Percentiles rank a stretch among this genome's conserved stretches.
phyloP scores from a whole-genome alignment of 495 filamentous ascomycete genomes.

The Penicillium argentinense region DNA sequence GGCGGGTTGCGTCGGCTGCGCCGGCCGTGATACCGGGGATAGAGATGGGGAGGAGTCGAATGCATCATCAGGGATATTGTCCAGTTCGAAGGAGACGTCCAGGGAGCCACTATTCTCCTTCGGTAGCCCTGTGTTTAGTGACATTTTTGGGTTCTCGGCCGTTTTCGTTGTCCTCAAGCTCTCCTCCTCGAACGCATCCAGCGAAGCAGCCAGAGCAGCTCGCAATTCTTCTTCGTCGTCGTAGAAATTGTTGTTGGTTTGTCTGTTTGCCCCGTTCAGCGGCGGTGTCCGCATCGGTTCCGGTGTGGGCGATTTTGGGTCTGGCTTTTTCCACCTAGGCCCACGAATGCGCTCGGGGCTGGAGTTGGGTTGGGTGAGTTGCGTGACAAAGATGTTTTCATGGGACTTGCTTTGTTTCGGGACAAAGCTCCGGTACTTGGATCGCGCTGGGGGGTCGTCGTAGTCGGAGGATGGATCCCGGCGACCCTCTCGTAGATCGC shows the following conservation, averaged over 20 bases:
- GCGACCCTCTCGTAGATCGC: conserved; percentile 16
- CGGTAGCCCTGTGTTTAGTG: not conserved
- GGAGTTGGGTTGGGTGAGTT: conserved; percentile 50
- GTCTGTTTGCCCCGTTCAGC: not conserved
- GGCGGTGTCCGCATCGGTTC: not conserved
- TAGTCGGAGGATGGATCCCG: conserved; percentile 16
- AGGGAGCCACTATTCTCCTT: conserved; percentile 8
- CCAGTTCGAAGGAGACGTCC: conserved; percentile 34
- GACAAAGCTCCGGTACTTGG: conserved; percentile 46
- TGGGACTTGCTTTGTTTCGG: conserved; percentile 42
- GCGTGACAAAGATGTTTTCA: conserved; percentile 55
- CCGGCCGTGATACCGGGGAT: conserved; percentile 29
- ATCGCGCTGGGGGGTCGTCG: conserved; percentile 24
- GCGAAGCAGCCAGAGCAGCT: conserved; percentile 42
- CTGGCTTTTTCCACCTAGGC: conserved; percentile 53
- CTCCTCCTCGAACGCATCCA: conserved; percentile 45
- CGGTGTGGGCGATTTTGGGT: conserved; percentile 17
- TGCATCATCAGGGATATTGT: conserved; percentile 51
- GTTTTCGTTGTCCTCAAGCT: conserved; percentile 13
- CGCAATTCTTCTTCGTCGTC: conserved; percentile 36
- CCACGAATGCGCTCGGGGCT: conserved; percentile 54
- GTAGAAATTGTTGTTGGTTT: conserved; percentile 8
- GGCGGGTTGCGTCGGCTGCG: conserved; percentile 13
- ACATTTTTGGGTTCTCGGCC: not conserved
- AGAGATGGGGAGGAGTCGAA: conserved; percentile 44